Evolutionary conservation across 139 green algal species (phyloP), one percentile per base, ranked within the genome.

Genomic region (Diplosphaera chodatii): DNA sequence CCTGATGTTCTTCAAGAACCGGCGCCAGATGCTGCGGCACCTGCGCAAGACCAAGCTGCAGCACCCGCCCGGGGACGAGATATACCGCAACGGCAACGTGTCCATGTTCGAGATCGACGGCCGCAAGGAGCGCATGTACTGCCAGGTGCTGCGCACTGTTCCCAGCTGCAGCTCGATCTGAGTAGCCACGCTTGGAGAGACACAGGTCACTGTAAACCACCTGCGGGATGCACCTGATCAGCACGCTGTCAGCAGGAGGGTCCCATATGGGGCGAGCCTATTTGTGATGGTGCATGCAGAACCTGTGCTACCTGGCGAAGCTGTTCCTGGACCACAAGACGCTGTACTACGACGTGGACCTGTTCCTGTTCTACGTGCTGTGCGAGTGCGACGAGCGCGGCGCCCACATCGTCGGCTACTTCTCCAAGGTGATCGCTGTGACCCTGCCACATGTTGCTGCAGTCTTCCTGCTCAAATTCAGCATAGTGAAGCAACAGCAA

Each of bases 241-340:
- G n/a, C n/a, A n/a, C n/a, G n/a, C n/a, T n/a, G n/a, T n/a, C n/a
- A n/a, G n/a, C n/a, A n/a, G n/a, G n/a, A n/a, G n/a, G n/a, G n/a
- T 59, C 25, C 25, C 16, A 23, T 27, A 59, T 59, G n/a, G n/a
- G n/a, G n/a, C n/a, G n/a, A n/a, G n/a, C n/a, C n/a, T n/a, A n/a
- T n/a, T n/a, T n/a, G n/a, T n/a, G n/a, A n/a, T 23, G 13, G 10
- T 59, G 16, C 18, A 10, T 91, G 83, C 94, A 99, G 83, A 97
- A 97, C 78, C 80, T 99, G 81, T 98, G 93, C 84, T 98, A 95
- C 81, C 84, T 99, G 79, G 91, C 95, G 59, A 99, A 99, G 84
- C 89, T 99, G 64, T 99, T 99, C 80, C 82, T 99, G 79, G 95
- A 99, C 85, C 95, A 98, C 87, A 98, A 99, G 87, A 98, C 93